phyloP scores from a whole-genome alignment of 176 grass and related monocot genomes.

The Lolium multiflorum region DNA sequence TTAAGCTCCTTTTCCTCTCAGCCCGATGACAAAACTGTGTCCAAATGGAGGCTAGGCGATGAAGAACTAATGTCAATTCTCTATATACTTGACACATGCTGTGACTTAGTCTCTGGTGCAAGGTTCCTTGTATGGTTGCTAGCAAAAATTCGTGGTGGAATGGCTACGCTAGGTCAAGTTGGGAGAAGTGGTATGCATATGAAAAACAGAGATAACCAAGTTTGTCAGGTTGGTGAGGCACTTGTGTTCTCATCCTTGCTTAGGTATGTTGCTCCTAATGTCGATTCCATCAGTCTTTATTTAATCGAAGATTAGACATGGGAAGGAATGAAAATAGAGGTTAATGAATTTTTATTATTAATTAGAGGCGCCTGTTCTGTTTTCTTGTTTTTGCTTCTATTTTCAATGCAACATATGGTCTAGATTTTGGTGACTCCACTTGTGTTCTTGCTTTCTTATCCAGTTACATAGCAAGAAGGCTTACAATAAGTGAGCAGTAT shows the following conservation, averaged over 20 bases:
- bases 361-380: not conserved
- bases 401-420: not conserved
- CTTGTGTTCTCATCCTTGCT: slow-evolving; percentile 93
- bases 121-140: slow-evolving; percentile 92
- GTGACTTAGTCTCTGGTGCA: slow-evolving; percentile 79
- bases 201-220: slow-evolving; percentile 86
- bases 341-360: slow-evolving; percentile 1
- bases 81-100: slow-evolving; percentile 89
- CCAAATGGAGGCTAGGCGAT: slow-evolving; percentile 83
- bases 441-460: slow-evolving; percentile 16
- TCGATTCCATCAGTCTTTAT: slow-evolving; percentile 39
- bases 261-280: slow-evolving; percentile 60
- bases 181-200: slow-evolving; percentile 59
- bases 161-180: slow-evolving; percentile 54
- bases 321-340: not conserved
- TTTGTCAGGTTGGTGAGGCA: slow-evolving; percentile 87
- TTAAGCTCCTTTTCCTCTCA: slow-evolving; percentile 52
- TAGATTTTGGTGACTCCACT: not conserved
- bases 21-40: slow-evolving; percentile 57
- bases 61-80: slow-evolving; percentile 87
- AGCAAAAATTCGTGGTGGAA: slow-evolving; percentile 65
- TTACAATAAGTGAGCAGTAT: slow-evolving; percentile 27
- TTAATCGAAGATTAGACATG: not conserved
- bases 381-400: slow-evolving; percentile 2
- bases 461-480: not conserved